Base-by-base conservation (phyloP, 2,329 filamentous ascomycete genomes). In the Hortaea werneckii region DNA sequence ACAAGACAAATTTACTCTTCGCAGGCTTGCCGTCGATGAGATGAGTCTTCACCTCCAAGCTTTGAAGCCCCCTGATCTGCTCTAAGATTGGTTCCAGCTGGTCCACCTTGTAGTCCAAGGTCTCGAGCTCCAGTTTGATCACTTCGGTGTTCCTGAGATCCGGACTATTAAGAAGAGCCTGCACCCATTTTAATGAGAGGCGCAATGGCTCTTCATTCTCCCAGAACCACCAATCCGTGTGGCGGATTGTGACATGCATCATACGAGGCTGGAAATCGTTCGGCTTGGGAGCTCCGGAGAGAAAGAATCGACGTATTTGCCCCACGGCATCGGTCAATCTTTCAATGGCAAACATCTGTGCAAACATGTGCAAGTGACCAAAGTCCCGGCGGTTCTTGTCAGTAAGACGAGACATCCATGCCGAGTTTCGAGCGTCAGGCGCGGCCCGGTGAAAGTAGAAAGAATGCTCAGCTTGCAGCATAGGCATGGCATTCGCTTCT, bases 61-160 rank as follows among this genome's bases (percentile, higher is more conserved):
- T 52, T 28, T 61, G 54, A 1, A 59, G 49, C 44, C 64, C 65
- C 42, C 65, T 55, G 35, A 57, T 43, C 1, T 49, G 49, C 10
- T 60, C 50, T 4, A 68, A 66, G n/a, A 77, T 70, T 6, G 55
- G 53, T 37, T 74, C 61, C 3, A 77, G 56, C 52, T 76, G 70
- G 0, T 50, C 54, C 44, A 65, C 67, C 48, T 73, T 73, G 9
- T 69, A 60, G 42, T 68, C 63, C 5, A 76, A 46, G 2, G 68
- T 71, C 57, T 78, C 75, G 2, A 78, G 53, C 40, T 68, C 63
- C 6, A 58, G 46, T 6, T 44, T 42, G 8, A 59, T 42, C 4
- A 42, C 41, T 9, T 57, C 40, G 5, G 54, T 46, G 26, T 49
- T 52, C 1, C 56, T 53, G 11, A 74, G 59, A 4, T 62, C 65